Evolutionary conservation across 2,329 filamentous ascomycete genomes (phyloP), one percentile per base, ranked within the genome.

Genomic region (Sporothrix luriei): DNA sequence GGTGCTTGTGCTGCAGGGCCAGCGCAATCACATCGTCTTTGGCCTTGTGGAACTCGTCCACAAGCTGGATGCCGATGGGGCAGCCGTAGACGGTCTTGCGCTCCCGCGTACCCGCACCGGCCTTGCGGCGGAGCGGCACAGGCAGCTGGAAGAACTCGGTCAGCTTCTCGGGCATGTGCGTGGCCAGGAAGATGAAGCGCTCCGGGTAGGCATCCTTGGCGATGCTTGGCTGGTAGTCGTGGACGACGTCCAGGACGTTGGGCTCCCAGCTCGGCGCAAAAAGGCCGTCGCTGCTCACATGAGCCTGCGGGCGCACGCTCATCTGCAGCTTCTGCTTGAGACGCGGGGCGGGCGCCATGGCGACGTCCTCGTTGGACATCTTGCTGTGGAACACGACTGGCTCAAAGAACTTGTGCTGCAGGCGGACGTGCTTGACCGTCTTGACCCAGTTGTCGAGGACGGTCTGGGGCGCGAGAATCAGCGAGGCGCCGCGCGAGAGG

Each of bases 41-140:
- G 46, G 69, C 70, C 61, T 73, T 73, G 72, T 75, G 74, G 66
- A 74, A 74, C 70, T 75, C 73, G 68, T 75, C 74, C 11, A 75
- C 74, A 14, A 75, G n/a, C 70, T 74, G 73, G 55, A 74, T 69
- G 55, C 73, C 73, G 0, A 75, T 57, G 24, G 74, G 74, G 40
- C 73, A 74, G 69, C 68, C 71, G 16, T 75, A 75, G 10, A 75
- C 67, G 1, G 72, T 73, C 57, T 70, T 69, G 19, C 70, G 71
- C 26, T 72, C 68, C 13, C 70, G 69, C 0, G 71, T 7, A 0
- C 52, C 61, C 1, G 29, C 59, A 2, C 69, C 68, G 4, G 68
- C 59, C 65, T 69, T 70, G 61, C 71, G 71, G 10, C 68, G 66
- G 33, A 69, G 33, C 11, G 71, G 70, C 43, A 72, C 70, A 13